Evolutionary conservation across 1,284 basidiomycete genomes (phyloP), one percentile per base, ranked within the genome.

Genomic region (Peniophora sp.): DNA sequence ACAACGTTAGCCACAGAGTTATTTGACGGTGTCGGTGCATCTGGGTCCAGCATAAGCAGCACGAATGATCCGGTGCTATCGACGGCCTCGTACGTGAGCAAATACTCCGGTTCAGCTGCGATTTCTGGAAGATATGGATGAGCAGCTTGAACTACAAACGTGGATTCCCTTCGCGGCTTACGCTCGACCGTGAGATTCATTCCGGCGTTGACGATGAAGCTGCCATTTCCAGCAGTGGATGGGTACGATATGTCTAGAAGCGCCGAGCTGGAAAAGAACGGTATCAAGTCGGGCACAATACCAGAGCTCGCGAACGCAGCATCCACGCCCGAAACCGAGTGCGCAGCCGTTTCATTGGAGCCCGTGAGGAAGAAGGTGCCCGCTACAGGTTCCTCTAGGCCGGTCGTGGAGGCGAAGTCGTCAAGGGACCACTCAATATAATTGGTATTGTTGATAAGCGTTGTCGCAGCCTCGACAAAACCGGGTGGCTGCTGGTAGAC

Each of bases 1-100:
- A 75, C 63, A 51, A 73, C 70, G 52, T 76, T 68, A 1, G 71
- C 62, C 17, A 58, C 54, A 2, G 66, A 69, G 22, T 62, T 49
- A 24, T 69, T 67, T 51, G 75, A 69, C 1, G 73, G 73, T 6
- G 71, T 74, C 9, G 74, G 73, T 1, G 71, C 75, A 59, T 78
- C 75, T 8, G 73, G 75, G 53, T 77, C 75, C 43, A 78, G 64
- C 53, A 77, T 62, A 3, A 65, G 65, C 16, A 78, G 53, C 12
- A 77, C 69, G 57, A 70, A 75, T 3, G 67, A 65, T 50, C 64
- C 68, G 25, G 36, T 41, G 3, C 67, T 65, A 49, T 32, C 60
- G 55, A 50, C 63, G 59, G n/a, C 54, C 57, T 65, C 61, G 20
- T 64, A 63, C n/a, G 60, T 61, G 45, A 73, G 58, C 52, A 63